A percentile compares a stretch with the other conserved stretches of the same genome.
phyloP scores from a whole-genome alignment of 306 rosid genomes.

The Citrullus mucosospermus region DNA sequence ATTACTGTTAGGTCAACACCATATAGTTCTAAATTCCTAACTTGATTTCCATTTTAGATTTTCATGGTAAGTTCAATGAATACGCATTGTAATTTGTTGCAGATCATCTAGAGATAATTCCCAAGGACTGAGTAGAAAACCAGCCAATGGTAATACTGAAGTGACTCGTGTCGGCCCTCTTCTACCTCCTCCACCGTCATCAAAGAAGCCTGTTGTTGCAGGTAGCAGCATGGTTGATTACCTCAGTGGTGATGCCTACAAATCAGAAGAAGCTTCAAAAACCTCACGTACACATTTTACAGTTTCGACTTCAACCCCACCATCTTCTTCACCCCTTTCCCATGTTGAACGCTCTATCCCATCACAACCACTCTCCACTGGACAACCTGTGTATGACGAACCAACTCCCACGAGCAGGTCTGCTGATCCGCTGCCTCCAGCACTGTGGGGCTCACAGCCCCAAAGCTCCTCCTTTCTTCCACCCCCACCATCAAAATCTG shows the following conservation, averaged over 20 bases:
- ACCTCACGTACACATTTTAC: constrained; percentile 29
- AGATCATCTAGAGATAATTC: constrained; percentile 58
- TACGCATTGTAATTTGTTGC: constrained; percentile 14
- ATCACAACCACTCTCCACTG: constrained; percentile 26
- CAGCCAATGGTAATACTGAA: constrained; percentile 36
- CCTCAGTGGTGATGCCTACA: constrained; percentile 83
- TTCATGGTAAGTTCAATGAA: neutral
- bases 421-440: constrained; percentile 46
- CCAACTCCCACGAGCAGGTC: constrained; percentile 44
- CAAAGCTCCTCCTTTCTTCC: constrained; percentile 31
- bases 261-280: constrained; percentile 31
- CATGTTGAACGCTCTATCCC: constrained; percentile 23
- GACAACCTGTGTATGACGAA: constrained; percentile 54
- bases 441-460: constrained; percentile 56
- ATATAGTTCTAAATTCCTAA: neutral
- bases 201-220: constrained; percentile 45
- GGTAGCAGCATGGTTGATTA: constrained; percentile 47
- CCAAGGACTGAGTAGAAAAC: constrained; percentile 31
- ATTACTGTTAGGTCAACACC: neutral
- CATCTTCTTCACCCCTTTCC: constrained; percentile 31
- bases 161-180: constrained; percentile 31
- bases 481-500: constrained; percentile 64
- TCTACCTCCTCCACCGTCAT: constrained; percentile 56
- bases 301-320: constrained; percentile 25
- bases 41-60: neutral